These are phyloP conservation scores for Mycena epipterygia DNA, from an alignment of 768 basidiomycete species.

Conservation along the genomic window DNA sequence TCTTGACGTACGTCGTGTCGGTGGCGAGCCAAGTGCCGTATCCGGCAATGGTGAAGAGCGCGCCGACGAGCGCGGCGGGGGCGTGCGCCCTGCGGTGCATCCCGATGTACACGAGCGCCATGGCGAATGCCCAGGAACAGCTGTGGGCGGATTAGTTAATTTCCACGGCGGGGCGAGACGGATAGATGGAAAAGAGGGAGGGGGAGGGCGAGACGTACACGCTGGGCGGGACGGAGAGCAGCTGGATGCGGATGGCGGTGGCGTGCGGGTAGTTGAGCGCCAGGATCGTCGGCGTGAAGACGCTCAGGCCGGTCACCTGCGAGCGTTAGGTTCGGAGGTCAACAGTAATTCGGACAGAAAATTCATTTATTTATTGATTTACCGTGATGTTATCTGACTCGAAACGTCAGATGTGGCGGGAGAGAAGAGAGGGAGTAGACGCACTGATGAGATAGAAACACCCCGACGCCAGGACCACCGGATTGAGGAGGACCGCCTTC, in stretches of 20 bases:
- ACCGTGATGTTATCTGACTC: constrained; percentile 4
- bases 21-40: constrained; percentile 24
- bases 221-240: constrained; percentile 6
- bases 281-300: constrained; percentile 20
- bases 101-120: constrained; percentile 7
- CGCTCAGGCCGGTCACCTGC: constrained; percentile 6
- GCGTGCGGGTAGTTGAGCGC: constrained; percentile 17
- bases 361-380: too few relatives aligned
- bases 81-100: not conserved
- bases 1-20: constrained; percentile 5
- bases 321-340: not conserved
- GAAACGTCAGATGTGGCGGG: not conserved
- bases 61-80: constrained; percentile 5
- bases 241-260: not conserved
- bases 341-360: too few relatives aligned
- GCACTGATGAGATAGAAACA: constrained; percentile 11
- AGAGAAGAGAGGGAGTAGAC: not conserved
- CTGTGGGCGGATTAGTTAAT: not conserved
- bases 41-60: not conserved
- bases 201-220: constrained; percentile 6
- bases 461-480: not conserved
- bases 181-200: too few relatives aligned
- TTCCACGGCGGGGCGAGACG: not conserved
- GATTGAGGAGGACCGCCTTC: not conserved
- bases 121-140: constrained; percentile 10